phyloP scores from a whole-genome alignment of 2,329 filamentous ascomycete species.

The Aotearoamyces nothofagi region DNA sequence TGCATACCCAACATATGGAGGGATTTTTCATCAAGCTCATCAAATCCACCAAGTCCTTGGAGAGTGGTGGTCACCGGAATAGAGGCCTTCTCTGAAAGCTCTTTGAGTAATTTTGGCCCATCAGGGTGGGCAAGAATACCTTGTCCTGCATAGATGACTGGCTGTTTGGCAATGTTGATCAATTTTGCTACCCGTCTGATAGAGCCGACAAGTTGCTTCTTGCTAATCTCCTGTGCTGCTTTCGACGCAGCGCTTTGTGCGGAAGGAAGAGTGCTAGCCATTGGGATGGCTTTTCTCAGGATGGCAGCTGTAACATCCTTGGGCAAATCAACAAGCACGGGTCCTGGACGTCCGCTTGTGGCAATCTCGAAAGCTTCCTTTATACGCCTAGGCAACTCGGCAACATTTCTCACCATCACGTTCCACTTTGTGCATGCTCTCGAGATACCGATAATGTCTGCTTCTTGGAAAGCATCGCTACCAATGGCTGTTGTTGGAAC shows the following conservation, averaged over 20 bases:
- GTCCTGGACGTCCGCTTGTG: conserved; percentile 82
- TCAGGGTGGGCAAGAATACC: conserved; percentile 71
- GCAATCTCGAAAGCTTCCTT: conserved; percentile 98
- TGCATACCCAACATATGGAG: conserved; percentile 99
- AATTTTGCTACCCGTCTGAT: conserved; percentile 67
- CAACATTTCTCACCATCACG: conserved; percentile 92
- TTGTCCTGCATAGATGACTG: conserved; percentile 87
- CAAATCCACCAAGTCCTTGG: conserved; percentile 80
- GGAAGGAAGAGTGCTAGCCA: conserved; percentile 41
- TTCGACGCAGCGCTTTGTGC: conserved; percentile 77
- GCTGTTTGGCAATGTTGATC: conserved; percentile 82
- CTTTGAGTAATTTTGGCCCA: conserved; percentile 64
- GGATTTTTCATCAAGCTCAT: conserved; percentile 86
- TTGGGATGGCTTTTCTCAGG: conserved; percentile 68
- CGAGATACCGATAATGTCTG: conserved; percentile 86
- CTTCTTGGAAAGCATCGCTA: conserved; percentile 93
- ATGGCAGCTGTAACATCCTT: conserved; percentile 90
- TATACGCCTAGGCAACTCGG: conserved; percentile 82
- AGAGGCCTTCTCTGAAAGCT: conserved; percentile 76
- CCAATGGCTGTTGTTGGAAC: conserved; percentile 82
- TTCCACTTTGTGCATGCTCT: conserved; percentile 98
- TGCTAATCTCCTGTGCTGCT: conserved; percentile 58
- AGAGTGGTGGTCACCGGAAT: conserved; percentile 95
- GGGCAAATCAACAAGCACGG: conserved; percentile 87
- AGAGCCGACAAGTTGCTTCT: conserved; percentile 57